A percentile compares a stretch with the other conserved stretches of the same genome.
Conservation (phyloP, 1,284 basidiomycete species). For the Marasmius oreades region DNA sequence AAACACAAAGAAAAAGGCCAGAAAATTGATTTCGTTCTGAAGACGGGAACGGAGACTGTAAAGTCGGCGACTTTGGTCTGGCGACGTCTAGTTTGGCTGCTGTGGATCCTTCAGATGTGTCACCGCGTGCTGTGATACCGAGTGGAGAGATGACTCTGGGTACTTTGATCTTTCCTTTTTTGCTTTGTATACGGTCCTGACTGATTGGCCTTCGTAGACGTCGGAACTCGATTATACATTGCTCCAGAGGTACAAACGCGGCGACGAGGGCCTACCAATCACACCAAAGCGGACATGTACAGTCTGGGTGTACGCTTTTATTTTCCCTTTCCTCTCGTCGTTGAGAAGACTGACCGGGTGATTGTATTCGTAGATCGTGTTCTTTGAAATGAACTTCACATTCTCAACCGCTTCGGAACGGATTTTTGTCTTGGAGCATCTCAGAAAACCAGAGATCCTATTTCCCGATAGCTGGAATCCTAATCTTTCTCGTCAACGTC, state of each 20-base stretch:
- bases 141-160: constrained; percentile 76
- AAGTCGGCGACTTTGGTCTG: constrained; percentile 95
- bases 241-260: constrained; percentile 81
- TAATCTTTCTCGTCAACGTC: constrained; percentile 57
- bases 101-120: constrained; percentile 65
- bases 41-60: constrained; percentile 88
- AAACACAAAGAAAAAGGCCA: background rate
- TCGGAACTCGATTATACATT: constrained; percentile 91
- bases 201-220: constrained; percentile 51
- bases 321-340: constrained; percentile 5
- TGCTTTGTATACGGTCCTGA: background rate
- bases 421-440: constrained; percentile 75
- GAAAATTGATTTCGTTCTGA: background rate
- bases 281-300: constrained; percentile 92
- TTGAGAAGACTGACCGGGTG: background rate
- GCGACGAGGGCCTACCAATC: constrained; percentile 61
- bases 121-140: constrained; percentile 37
- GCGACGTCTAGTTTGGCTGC: constrained; percentile 81
- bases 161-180: constrained; percentile 24
- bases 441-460: constrained; percentile 68
- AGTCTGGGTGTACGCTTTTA: constrained; percentile 71
- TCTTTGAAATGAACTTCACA: constrained; percentile 94
- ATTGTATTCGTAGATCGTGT: constrained; percentile 66
- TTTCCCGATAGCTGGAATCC: constrained; percentile 79
- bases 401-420: constrained; percentile 90